Conservation (phyloP, 2,329 filamentous ascomycete species). For the Cladosporium phlei region DNA sequence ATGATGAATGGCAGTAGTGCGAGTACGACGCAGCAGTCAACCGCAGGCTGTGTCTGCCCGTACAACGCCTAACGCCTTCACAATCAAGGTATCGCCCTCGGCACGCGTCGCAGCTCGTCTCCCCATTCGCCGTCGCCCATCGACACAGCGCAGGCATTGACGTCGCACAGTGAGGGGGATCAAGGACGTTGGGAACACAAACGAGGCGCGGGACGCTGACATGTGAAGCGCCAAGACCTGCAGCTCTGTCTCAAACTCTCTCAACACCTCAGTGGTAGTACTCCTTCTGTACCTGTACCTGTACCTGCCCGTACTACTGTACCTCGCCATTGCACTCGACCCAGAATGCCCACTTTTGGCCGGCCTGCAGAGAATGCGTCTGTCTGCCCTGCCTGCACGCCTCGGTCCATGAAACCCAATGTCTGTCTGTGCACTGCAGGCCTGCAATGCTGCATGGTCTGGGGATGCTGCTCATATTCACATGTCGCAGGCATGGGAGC, state of each 20-base stretch:
- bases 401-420: not conserved
- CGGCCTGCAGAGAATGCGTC: not conserved
- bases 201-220: conserved; percentile 6
- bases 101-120: not conserved
- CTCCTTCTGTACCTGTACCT: too few species aligned
- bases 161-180: conserved; percentile 3
- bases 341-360: not conserved
- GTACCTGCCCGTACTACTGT: not conserved
- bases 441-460: too few species aligned
- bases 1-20: too few species aligned
- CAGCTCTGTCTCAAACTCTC: conserved; percentile 1
- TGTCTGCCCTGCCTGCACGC: not conserved
- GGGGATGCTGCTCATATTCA: too few species aligned
- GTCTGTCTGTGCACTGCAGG: not conserved
- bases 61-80: not conserved
- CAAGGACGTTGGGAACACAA: conserved; percentile 8
- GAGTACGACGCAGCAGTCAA: too few species aligned
- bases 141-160: conserved; percentile 1
- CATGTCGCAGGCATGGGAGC: too few species aligned
- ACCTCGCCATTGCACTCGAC: conserved; percentile 1
- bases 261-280: not conserved
- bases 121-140: conserved; percentile 4
- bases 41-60: too few species aligned
- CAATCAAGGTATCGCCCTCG: not conserved
- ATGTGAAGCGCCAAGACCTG: conserved; percentile 10